These are phyloP conservation scores for Backusella mclennaniae DNA, from an alignment of 192 early-diverging fungal genomes.

Conservation along the genomic window DNA sequence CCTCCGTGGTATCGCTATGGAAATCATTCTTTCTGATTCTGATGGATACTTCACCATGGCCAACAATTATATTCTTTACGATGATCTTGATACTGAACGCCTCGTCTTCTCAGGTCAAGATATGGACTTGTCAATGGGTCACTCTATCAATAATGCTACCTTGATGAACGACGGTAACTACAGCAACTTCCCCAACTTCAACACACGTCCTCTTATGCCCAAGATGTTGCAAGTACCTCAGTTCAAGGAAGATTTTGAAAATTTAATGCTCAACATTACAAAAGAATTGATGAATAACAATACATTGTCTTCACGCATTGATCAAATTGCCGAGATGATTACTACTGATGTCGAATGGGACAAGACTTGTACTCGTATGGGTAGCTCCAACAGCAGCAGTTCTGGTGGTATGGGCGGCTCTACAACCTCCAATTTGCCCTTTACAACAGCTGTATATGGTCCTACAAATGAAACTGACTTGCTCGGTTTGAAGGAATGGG, in stretches of 20 bases:
- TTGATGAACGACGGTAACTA: not conserved
- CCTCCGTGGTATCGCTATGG: constrained; percentile 27
- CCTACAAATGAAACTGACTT: not conserved
- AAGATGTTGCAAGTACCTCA: not conserved
- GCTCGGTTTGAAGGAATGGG: not conserved
- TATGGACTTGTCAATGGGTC: constrained; percentile 1
- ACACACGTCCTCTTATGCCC: not conserved
- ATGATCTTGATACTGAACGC: not conserved
- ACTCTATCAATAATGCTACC: not conserved
- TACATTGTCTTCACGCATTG: not conserved
- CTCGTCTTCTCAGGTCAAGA: constrained; percentile 10
- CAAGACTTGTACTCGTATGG: not conserved
- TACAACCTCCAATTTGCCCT: not conserved
- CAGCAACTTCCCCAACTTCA: not conserved
- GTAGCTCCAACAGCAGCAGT: not conserved
- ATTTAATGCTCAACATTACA: not conserved
- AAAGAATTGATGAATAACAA: not conserved
- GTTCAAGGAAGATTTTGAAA: not conserved
- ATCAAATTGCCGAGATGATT: not conserved
- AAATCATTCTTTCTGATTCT: not conserved
- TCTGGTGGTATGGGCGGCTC: not conserved
- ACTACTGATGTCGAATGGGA: constrained; percentile 7
- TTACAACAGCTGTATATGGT: not conserved
- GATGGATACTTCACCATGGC: constrained; percentile 12
- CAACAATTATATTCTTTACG: constrained; percentile 24